Evolutionary conservation across 257 asterid species (phyloP), one percentile per base, ranked within the genome.

Genomic region (Fraxinus pennsylvanica): DNA sequence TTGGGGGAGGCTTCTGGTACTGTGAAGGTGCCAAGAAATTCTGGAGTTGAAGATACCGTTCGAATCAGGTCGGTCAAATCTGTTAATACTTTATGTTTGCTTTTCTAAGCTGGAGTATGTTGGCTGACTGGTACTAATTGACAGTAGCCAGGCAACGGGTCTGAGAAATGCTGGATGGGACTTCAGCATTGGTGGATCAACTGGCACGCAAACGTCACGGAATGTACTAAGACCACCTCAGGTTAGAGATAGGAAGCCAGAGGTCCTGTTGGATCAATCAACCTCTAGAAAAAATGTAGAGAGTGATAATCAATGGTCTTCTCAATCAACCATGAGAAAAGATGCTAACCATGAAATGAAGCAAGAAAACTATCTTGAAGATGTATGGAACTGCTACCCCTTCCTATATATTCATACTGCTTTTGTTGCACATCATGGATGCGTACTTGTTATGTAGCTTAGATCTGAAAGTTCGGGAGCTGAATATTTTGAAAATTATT

Each of bases 171-270:
- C 95, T 67, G 98, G 97, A 86, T 93, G 99, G 99, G 98, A 96
- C 91, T 93, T 93, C 85, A 93, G 96, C 84, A 89, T 93, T 83
- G 94, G 97, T 79, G 97, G 91, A 80, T 84, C 97, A 67, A 74
- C 82, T 74, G 88, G 89, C 83, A 87, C 94, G 19, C 97, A 97
- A 82, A 93, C 97, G 61, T 93, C 89, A 69, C 89, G 98, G 81
- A 93, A 91, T 85, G 91, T 79, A 38, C 91, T 89, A 79, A 91
- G 87, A 83, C 98, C 99, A 19, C 98, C 99, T 68, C 99, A 92
- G 89, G 91, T 75, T 86, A 89, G 91, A 81, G 97, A 93, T 76
- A 90, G 90, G 89, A 93, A 88, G 80, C 87, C 92, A 5, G 99
- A 92, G 68, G 85, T 85, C 84, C 89, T 88, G 74, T 69, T 79